Conservation (phyloP, 768 basidiomycete genomes). For the Cantharellus anzutake region DNA sequence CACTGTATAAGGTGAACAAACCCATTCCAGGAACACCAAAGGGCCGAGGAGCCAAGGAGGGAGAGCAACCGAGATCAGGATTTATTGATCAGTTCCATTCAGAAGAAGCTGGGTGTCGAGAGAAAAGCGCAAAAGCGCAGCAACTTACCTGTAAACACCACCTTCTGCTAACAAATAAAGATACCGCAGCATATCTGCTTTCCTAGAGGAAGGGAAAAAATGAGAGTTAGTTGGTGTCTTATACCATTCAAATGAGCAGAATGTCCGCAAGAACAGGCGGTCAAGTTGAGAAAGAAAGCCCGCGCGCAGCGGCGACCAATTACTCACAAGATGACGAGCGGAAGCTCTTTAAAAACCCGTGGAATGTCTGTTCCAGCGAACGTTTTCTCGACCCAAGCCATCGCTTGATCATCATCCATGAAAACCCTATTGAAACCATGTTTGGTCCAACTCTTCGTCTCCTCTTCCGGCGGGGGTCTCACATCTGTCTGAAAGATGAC, state of each 20-base stretch:
- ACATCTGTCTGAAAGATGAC: not conserved
- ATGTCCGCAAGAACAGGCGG: not conserved
- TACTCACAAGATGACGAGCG: not conserved
- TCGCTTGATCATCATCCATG: not conserved
- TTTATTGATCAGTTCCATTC: too few species aligned
- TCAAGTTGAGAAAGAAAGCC: not conserved
- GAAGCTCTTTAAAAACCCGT: not conserved
- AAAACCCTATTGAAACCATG: conserved; percentile 1
- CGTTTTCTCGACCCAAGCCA: not conserved
- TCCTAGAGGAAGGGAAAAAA: conserved; percentile 1
- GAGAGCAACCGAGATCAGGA: too few species aligned
- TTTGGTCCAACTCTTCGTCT: not conserved
- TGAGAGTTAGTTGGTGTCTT: not conserved
- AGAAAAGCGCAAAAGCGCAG: not conserved
- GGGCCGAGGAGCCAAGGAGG: not conserved
- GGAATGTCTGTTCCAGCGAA: conserved; percentile 2
- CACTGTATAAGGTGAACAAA: conserved; percentile 7
- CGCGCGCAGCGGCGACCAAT: not conserved
- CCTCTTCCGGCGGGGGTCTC: not conserved
- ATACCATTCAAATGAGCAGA: not conserved
- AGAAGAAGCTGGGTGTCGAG: not conserved
- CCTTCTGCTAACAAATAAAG: conserved; percentile 5
- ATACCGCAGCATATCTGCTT: conserved; percentile 9
- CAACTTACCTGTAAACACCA: conserved; percentile 13
- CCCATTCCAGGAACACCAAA: not conserved